These are phyloP conservation scores for Lyophyllum shimeji DNA, from an alignment of 768 basidiomycete genomes.

Conservation along the genomic window DNA sequence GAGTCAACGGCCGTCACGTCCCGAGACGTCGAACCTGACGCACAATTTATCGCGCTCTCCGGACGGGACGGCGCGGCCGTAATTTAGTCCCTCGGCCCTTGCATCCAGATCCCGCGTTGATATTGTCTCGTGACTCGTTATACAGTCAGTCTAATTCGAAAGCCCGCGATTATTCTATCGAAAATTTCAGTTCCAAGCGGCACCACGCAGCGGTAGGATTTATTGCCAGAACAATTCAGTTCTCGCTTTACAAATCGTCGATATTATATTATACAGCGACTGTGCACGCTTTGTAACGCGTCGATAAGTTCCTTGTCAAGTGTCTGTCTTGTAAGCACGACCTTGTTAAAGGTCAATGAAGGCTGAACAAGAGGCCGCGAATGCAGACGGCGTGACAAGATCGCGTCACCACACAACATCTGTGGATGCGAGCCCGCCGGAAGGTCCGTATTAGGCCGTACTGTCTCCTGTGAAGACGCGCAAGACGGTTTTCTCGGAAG, in stretches of 20 bases:
- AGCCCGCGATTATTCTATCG: neutral
- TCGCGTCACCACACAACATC: neutral
- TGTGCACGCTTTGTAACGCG: too few relatives aligned
- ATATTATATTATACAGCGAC: too few relatives aligned
- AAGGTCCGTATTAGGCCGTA: too few relatives aligned
- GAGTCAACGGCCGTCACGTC: neutral
- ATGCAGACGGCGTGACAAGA: neutral
- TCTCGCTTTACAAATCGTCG: neutral
- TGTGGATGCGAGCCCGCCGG: neutral
- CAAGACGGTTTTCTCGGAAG: neutral
- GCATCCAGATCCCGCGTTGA: too few relatives aligned
- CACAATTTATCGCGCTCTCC: neutral
- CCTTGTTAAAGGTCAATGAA: too few relatives aligned
- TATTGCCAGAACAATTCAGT: neutral
- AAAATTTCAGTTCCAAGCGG: too few relatives aligned
- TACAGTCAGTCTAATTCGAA: neutral
- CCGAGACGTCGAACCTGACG: neutral
- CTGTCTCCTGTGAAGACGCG: too few relatives aligned
- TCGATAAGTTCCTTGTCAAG: too few relatives aligned
- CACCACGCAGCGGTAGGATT: neutral
- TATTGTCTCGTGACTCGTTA: neutral
- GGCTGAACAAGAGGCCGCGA: neutral
- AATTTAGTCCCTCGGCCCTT: too few relatives aligned
- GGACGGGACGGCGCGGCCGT: too few relatives aligned
- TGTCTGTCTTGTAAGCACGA: too few relatives aligned